phyloP scores from a whole-genome alignment of 1,284 basidiomycete genomes.

The Papiliotrema terrestris region DNA sequence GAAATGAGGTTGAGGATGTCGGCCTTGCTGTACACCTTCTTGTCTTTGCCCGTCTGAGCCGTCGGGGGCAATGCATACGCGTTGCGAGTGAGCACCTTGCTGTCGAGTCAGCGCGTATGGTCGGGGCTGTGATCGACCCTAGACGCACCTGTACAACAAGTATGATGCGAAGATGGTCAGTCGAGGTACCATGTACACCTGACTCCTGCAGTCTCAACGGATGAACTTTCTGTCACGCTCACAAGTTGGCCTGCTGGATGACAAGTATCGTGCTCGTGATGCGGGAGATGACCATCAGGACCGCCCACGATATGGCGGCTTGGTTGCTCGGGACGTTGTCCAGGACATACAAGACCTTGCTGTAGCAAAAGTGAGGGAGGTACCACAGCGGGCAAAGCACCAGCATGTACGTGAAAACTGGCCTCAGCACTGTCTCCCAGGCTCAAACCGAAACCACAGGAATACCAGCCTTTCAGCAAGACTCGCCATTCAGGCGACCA shows the following conservation, averaged over 20 bases:
- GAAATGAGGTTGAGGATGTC: constrained; percentile 37
- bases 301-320: too few relatives aligned
- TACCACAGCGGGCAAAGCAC: constrained; percentile 7
- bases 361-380: not conserved
- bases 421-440: constrained; percentile 8
- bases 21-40: constrained; percentile 20
- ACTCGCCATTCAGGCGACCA: constrained; percentile 20
- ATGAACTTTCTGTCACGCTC: not conserved
- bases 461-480: constrained; percentile 12
- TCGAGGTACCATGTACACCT: constrained; percentile 13
- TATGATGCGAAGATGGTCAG: constrained; percentile 18
- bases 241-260: constrained; percentile 18
- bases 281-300: constrained; percentile 9
- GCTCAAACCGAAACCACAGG: constrained; percentile 23
- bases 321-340: too few relatives aligned
- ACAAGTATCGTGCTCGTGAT: constrained; percentile 11
- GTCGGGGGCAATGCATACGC: constrained; percentile 11
- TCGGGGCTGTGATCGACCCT: not conserved
- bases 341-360: too few relatives aligned
- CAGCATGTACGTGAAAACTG: constrained; percentile 15
- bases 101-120: constrained; percentile 8
- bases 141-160: constrained; percentile 15
- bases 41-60: constrained; percentile 4
- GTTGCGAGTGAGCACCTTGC: constrained; percentile 33
- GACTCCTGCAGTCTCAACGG: constrained; percentile 1